These are phyloP conservation scores for Suillus weaverae DNA, from an alignment of 768 basidiomycete genomes.

Conservation along the genomic window DNA sequence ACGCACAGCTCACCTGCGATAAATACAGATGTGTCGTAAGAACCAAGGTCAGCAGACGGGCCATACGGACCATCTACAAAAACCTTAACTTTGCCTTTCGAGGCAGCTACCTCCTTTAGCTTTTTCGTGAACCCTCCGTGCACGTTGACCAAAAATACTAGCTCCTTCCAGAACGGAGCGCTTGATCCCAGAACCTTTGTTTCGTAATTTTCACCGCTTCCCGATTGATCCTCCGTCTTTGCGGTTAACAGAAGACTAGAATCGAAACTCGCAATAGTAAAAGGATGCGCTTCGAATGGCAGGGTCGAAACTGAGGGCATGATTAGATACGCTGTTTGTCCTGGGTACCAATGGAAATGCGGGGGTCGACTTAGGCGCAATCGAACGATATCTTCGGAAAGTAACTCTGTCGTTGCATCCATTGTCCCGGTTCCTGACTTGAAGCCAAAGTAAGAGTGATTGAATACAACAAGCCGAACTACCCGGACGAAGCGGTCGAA, in stretches of 20 bases:
- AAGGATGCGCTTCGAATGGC: constrained; percentile 52
- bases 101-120: constrained; percentile 32
- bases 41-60: constrained; percentile 34
- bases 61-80: constrained; percentile 50
- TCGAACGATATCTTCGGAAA: constrained; percentile 43
- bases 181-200: background rate
- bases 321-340: constrained; percentile 49
- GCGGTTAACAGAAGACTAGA: background rate
- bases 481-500: constrained; percentile 49
- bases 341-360: constrained; percentile 47
- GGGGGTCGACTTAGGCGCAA: constrained; percentile 41
- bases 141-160: constrained; percentile 55
- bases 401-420: constrained; percentile 39
- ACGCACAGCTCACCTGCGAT: constrained; percentile 38
- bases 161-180: constrained; percentile 29
- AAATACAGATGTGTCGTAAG: constrained; percentile 40
- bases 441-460: constrained; percentile 36
- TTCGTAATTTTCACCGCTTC: constrained; percentile 11
- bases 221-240: background rate
- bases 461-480: constrained; percentile 42
- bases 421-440: constrained; percentile 21
- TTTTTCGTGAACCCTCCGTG: constrained; percentile 54
- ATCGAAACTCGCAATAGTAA: constrained; percentile 47
- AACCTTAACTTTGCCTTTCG: constrained; percentile 35
- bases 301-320: constrained; percentile 40